phyloP scores from a whole-genome alignment of 2,329 filamentous ascomycete genomes.

The Rosellinia necatrix region DNA sequence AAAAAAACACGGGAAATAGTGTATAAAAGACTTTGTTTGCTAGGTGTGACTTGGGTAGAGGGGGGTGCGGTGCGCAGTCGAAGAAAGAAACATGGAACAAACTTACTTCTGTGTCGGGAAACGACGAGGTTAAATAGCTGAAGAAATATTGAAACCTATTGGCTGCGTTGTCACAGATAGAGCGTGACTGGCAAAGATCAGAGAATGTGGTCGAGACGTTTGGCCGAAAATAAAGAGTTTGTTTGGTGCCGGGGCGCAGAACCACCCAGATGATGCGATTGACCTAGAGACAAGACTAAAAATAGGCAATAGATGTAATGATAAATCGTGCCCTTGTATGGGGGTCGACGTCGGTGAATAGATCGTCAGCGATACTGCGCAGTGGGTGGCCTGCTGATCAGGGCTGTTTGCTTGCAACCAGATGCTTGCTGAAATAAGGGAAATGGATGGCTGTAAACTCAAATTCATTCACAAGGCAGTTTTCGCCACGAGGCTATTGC shows the following conservation, averaged over 20 bases:
- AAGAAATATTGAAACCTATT: background rate
- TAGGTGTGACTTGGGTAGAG: background rate
- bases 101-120: conserved; percentile 12
- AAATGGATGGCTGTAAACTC: conserved; percentile 9
- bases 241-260: conserved; percentile 5
- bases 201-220: background rate
- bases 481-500: background rate
- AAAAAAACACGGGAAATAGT: too few relatives aligned
- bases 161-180: background rate
- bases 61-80: background rate
- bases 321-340: conserved; percentile 7
- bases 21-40: background rate
- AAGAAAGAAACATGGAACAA: background rate
- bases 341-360: background rate
- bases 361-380: background rate
- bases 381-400: conserved; percentile 10
- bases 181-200: background rate
- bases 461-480: background rate
- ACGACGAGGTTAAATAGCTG: background rate
- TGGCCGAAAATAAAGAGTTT: conserved; percentile 3
- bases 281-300: background rate
- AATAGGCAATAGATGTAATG: background rate
- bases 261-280: conserved; percentile 10
- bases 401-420: conserved; percentile 9
- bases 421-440: conserved; percentile 15